A percentile compares a stretch with the other conserved stretches of the same genome.
Conservation (phyloP, 495 filamentous ascomycete genomes). For the Penicillium robsamsonii region DNA sequence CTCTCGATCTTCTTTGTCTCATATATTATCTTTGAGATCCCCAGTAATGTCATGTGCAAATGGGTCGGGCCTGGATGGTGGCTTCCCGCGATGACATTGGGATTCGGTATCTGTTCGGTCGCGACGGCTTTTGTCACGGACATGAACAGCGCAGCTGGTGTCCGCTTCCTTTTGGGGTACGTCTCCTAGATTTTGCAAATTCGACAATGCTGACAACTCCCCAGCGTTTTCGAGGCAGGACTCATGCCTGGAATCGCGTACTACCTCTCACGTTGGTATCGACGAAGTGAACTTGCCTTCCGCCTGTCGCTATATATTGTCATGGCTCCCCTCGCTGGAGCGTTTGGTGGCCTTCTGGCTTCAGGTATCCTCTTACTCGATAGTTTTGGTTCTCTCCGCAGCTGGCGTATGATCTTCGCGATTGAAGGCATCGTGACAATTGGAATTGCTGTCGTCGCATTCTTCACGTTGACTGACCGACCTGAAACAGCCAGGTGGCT, state of each 20-base stretch:
- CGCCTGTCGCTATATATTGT: conserved; percentile 51
- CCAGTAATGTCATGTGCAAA: conserved; percentile 62
- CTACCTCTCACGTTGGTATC: conserved; percentile 70
- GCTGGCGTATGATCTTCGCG: conserved; percentile 73
- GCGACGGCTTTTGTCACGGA: conserved; percentile 49
- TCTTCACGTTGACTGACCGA: conserved; percentile 62
- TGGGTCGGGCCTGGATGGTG: conserved; percentile 52
- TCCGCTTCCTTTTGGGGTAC: conserved; percentile 55
- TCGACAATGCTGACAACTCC: not conserved
- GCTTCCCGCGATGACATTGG: conserved; percentile 44
- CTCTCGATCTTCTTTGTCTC: conserved; percentile 69
- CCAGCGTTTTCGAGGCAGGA: conserved; percentile 59
- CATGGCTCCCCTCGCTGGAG: conserved; percentile 66
- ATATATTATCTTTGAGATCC: conserved; percentile 78
- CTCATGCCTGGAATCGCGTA: conserved; percentile 73
- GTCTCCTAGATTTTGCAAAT: not conserved
- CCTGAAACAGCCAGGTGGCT: conserved; percentile 66
- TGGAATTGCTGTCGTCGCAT: conserved; percentile 55
- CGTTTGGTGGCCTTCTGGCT: conserved; percentile 68
- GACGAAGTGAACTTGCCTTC: conserved; percentile 63
- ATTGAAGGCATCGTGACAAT: conserved; percentile 73
- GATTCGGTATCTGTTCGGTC: conserved; percentile 49
- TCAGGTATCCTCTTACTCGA: conserved; percentile 52
- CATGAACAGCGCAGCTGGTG: conserved; percentile 40
- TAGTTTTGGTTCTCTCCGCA: conserved; percentile 44